Conservation (phyloP, 1,139 yeast genomes). For the Schwanniomyces etchellsii region DNA sequence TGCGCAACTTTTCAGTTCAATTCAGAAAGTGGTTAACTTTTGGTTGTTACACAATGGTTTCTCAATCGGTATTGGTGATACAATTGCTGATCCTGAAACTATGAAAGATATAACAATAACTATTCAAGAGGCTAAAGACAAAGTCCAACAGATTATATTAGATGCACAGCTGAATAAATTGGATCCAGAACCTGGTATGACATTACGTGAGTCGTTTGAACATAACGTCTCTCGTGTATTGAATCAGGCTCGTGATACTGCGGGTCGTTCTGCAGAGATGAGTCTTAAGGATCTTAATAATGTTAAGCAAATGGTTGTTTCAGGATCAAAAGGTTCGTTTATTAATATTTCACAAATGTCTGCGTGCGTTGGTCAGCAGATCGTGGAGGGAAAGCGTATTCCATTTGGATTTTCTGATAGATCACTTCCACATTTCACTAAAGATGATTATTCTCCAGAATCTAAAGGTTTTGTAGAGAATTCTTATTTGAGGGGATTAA, state of each 20-base stretch:
- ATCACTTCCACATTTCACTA: slow-evolving; percentile 94
- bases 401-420: slow-evolving; percentile 96
- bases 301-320: slow-evolving; percentile 98
- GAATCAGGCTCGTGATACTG: slow-evolving; percentile 98
- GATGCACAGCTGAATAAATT: slow-evolving; percentile 87
- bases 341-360: slow-evolving; percentile 99
- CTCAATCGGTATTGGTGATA: slow-evolving; percentile 99
- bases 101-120: slow-evolving; percentile 92
- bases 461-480: slow-evolving; percentile 97
- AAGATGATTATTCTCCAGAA: slow-evolving; percentile 97
- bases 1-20: slow-evolving; percentile 85
- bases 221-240: slow-evolving; percentile 92
- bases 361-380: slow-evolving; percentile 99
- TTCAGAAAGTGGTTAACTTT: slow-evolving; percentile 91
- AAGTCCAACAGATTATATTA: slow-evolving; percentile 86
- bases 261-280: slow-evolving; percentile 98
- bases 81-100: slow-evolving; percentile 95
- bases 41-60: slow-evolving; percentile 97
- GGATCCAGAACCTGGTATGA: slow-evolving; percentile 99
- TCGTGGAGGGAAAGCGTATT: slow-evolving; percentile 99
- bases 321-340: slow-evolving; percentile 99
- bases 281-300: slow-evolving; percentile 90
- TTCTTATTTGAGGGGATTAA: slow-evolving; percentile 92
- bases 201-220: slow-evolving; percentile 95
- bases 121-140: slow-evolving; percentile 84